Percentiles rank a stretch among this genome's conserved stretches.
phyloP scores from a whole-genome alignment of 164 flowering plant species.

The Sedum album region DNA sequence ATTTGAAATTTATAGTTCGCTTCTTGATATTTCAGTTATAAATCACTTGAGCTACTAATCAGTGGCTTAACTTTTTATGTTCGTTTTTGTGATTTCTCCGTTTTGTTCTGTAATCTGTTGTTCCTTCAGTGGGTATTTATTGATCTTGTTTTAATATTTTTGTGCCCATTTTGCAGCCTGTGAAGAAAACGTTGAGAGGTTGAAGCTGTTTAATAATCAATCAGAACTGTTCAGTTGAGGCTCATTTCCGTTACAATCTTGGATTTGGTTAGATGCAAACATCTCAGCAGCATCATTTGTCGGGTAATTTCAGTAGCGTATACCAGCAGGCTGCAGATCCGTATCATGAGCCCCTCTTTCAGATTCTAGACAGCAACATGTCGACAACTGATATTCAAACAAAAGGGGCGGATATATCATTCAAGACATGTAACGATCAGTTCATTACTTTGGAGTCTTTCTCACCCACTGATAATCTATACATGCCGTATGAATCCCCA shows the following conservation, averaged over 20 bases:
- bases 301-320: background rate
- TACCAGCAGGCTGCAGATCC: background rate
- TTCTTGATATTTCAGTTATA: too few species aligned
- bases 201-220: too few species aligned
- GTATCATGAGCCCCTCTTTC: background rate
- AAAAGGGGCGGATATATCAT: conserved; percentile 4
- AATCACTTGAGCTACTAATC: too few species aligned
- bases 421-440: conserved; percentile 8
- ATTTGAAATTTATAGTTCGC: too few species aligned
- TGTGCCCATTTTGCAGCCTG: background rate
- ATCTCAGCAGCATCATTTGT: background rate
- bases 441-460: conserved; percentile 8
- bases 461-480: background rate
- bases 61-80: too few species aligned
- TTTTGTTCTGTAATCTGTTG: background rate
- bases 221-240: background rate
- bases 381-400: background rate
- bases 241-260: background rate
- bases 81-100: too few species aligned
- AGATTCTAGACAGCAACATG: conserved; percentile 1
- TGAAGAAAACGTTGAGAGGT: background rate
- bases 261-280: conserved; percentile 2
- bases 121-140: too few species aligned
- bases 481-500: background rate
- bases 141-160: background rate